Evolutionary conservation across 495 filamentous ascomycete species (phyloP), one percentile per base, ranked within the genome.

Genomic region (Echria macrotheca): DNA sequence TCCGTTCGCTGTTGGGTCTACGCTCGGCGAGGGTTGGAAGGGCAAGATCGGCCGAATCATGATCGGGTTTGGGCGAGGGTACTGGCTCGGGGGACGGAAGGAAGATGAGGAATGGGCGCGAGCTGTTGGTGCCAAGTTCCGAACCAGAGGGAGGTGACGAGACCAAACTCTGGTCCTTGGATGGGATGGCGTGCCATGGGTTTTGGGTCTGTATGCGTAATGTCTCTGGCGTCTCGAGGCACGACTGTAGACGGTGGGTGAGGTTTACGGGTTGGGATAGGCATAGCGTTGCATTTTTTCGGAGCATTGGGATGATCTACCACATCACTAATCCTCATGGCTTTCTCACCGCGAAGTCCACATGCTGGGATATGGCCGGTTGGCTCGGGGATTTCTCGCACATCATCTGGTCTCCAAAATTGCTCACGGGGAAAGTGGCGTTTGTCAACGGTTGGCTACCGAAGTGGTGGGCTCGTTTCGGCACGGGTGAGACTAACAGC

Each of bases 21-120:
- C 81, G 11, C 78, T 85, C 35, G 87, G 89, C 12, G 74, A 82
- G 44, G 89, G 89, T 0, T 88, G 84, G 84, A 70, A 77, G 60
- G 90, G 89, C 17, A 79, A 75, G 62, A 54, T 89, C 19, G 90
- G 88, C 2, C 70, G 89, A 24, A 52, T 71, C 2, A 84, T 96
- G 86, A 74, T 94, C 14, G 66, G 71, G 3, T 63, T 89, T 15
- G 84, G 83, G 15, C 76, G 70, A 52, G 71, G 71, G 44, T 95
- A 91, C 63, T 96, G 89, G 90, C 64, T 91, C 6, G 87, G 69
- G 10, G 62, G 62, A 8, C 57, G 53, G 19, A 63, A 64, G 50
- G 69, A 75, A 19, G 79, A 78, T 44, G 67, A 70, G 39, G 60
- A 73, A 55, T 89, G 85, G 85, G 73, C 80, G 52, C 65, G 69